Conservation (phyloP, 2,329 filamentous ascomycete species). For the Apiospora aurea region DNA sequence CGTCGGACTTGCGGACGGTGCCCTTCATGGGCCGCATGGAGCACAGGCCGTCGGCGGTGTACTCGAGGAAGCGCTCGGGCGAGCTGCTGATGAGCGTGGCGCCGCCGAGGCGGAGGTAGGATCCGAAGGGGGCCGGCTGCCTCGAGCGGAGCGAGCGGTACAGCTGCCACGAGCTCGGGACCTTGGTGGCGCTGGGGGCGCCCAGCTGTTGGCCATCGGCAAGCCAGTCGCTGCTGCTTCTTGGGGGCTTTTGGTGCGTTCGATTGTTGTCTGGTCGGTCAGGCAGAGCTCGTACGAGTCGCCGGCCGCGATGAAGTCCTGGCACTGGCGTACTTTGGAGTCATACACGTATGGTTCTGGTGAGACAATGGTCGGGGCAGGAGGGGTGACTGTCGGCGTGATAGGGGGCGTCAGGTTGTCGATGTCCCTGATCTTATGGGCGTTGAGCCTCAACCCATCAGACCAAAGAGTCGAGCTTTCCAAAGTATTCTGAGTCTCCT, state of each 20-base stretch:
- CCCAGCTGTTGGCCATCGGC: slow-evolving; percentile 44
- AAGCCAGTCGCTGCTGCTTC: slow-evolving; percentile 42
- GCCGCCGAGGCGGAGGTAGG: slow-evolving; percentile 74
- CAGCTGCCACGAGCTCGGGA: slow-evolving; percentile 64
- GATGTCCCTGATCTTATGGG: slow-evolving; percentile 30
- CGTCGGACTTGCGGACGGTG: slow-evolving; percentile 80
- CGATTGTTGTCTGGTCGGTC: slow-evolving; percentile 76
- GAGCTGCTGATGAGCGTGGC: slow-evolving; percentile 82
- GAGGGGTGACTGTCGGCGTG: slow-evolving; percentile 35
- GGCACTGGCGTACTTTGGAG: slow-evolving; percentile 70
- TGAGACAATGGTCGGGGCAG: slow-evolving; percentile 42
- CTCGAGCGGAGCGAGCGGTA: slow-evolving; percentile 73
- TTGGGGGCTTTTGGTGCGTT: slow-evolving; percentile 43
- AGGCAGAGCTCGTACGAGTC: slow-evolving; percentile 88
- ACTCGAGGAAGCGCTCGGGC: slow-evolving; percentile 85
- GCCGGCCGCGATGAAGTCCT: slow-evolving; percentile 75
- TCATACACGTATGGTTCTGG: slow-evolving; percentile 64
- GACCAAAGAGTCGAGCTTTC: slow-evolving; percentile 45
- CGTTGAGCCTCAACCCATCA: slow-evolving; percentile 34
- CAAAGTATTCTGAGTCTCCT: slow-evolving; percentile 43
- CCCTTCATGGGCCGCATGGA: slow-evolving; percentile 96
- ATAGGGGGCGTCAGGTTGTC: slow-evolving; percentile 40
- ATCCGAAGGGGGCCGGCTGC: slow-evolving; percentile 86
- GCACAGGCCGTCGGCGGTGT: slow-evolving; percentile 60
- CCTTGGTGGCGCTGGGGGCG: slow-evolving; percentile 28